phyloP scores from a whole-genome alignment of 768 basidiomycete species.

The Gautieria morchelliformis region DNA sequence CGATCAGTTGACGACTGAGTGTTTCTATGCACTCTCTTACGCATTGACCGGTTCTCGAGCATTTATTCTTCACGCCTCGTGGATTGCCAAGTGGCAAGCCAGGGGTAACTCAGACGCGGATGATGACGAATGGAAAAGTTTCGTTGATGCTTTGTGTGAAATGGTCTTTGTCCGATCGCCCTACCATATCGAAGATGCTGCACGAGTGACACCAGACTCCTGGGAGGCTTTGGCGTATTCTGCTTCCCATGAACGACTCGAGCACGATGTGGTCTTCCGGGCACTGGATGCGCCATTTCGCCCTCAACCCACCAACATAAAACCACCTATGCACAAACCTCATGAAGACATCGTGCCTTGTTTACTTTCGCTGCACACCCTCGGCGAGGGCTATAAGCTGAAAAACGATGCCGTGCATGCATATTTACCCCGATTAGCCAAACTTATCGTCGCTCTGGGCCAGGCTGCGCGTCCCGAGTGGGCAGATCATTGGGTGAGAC shows the following conservation, averaged over 20 bases:
- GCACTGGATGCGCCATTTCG: conserved; percentile 30
- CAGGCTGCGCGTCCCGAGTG: conserved; percentile 68
- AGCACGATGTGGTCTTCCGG: conserved; percentile 50
- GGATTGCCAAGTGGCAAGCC: conserved; percentile 49
- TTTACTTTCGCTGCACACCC: conserved; percentile 67
- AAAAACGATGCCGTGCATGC: conserved; percentile 41
- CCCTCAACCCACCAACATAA: conserved; percentile 6
- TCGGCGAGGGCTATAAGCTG: conserved; percentile 43
- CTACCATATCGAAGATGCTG: conserved; percentile 1
- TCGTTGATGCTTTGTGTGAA: conserved; percentile 41
- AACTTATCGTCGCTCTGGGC: conserved; percentile 29
- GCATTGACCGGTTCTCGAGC: conserved; percentile 46
- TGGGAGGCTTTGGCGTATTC: conserved; percentile 44
- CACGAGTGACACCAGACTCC: conserved; percentile 13
- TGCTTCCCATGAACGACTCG: conserved; percentile 36
- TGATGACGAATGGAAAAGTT: conserved; percentile 47
- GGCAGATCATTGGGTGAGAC: conserved; percentile 87
- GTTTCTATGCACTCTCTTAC: conserved; percentile 53
- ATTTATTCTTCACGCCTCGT: conserved; percentile 45
- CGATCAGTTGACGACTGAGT: conserved; percentile 46
- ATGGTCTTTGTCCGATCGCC: conserved; percentile 29
- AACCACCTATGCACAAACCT: conserved; percentile 16
- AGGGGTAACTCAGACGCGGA: conserved; percentile 32
- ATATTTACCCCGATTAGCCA: conserved; percentile 57
- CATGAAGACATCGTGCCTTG: conserved; percentile 45